A percentile compares a stretch with the other conserved stretches of the same genome.
phyloP scores from a whole-genome alignment of 345 rosid species.

The Tarenaya hassleriana region DNA sequence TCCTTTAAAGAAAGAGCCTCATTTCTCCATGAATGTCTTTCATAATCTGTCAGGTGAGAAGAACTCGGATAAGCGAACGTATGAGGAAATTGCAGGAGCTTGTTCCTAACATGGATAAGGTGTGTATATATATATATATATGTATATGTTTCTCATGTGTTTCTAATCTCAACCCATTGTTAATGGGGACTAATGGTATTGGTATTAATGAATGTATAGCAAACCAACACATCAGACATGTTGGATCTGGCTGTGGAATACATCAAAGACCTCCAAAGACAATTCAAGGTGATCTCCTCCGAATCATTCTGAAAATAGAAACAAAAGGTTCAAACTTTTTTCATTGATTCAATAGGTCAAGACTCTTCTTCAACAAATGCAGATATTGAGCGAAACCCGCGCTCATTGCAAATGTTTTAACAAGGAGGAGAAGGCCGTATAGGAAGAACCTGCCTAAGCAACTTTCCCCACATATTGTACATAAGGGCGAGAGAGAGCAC shows the following conservation, averaged over 20 bases:
- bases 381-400: conserved; percentile 26
- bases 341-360: neutral
- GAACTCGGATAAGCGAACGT: conserved; percentile 89
- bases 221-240: conserved; percentile 96
- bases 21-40: no score
- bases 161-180: neutral
- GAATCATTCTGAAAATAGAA: no score
- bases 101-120: conserved; percentile 99
- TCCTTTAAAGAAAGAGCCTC: neutral
- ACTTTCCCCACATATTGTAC: conserved; percentile 1
- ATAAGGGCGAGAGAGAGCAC: no score
- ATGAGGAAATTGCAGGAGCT: conserved; percentile 97
- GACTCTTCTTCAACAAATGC: conserved; percentile 5
- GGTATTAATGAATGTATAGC: conserved; percentile 49
- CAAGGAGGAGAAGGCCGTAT: conserved; percentile 26
- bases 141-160: neutral
- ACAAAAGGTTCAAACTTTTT: neutral
- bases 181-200: no score
- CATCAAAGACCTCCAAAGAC: conserved; percentile 88
- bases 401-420: conserved; percentile 31
- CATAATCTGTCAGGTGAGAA: conserved; percentile 53
- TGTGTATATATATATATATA: conserved; percentile 27
- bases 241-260: conserved; percentile 93
- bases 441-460: conserved; percentile 1
- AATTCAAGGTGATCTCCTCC: conserved; percentile 60